Evolutionary conservation across 75 land plant species (phyloP).

Genomic region (Sequoia sempervirens): DNA sequence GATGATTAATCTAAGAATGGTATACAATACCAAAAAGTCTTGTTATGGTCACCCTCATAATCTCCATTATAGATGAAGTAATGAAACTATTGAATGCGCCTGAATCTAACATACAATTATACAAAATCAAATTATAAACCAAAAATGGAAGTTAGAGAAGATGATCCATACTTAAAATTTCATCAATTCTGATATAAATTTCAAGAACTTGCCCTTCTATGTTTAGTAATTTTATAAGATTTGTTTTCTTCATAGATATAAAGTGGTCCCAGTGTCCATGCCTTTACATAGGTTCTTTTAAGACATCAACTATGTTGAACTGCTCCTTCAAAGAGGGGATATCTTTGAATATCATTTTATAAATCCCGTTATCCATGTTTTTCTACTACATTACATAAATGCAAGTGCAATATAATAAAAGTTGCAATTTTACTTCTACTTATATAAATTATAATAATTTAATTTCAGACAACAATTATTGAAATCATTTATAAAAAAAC

Average conservation of each 20-base stretch:
- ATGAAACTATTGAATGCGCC: not conserved
- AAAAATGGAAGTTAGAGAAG: not conserved
- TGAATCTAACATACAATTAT: not conserved
- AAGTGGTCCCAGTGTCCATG: not conserved
- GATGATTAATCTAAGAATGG: too few relatives aligned
- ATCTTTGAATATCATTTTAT: too few relatives aligned
- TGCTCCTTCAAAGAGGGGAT: not conserved
- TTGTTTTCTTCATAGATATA: too few relatives aligned
- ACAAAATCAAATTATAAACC: not conserved
- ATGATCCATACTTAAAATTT: not conserved
- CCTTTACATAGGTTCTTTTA: not conserved
- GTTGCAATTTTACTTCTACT: too few relatives aligned
- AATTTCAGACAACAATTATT: too few relatives aligned
- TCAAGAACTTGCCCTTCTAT: too few relatives aligned
- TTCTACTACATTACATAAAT: not conserved
- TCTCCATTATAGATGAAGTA: not conserved
- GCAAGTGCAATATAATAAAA: not conserved
- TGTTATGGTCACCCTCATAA: not conserved
- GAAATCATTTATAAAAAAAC: too few relatives aligned
- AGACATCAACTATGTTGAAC: not conserved
- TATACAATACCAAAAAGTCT: not conserved
- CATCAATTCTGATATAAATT: not conserved
- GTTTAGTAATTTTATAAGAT: not conserved
- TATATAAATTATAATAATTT: too few relatives aligned
- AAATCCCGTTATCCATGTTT: not conserved